Evolutionary conservation across 2,329 filamentous ascomycete genomes (phyloP), one percentile per base, ranked within the genome.

Genomic region (Alternaria infectoria): DNA sequence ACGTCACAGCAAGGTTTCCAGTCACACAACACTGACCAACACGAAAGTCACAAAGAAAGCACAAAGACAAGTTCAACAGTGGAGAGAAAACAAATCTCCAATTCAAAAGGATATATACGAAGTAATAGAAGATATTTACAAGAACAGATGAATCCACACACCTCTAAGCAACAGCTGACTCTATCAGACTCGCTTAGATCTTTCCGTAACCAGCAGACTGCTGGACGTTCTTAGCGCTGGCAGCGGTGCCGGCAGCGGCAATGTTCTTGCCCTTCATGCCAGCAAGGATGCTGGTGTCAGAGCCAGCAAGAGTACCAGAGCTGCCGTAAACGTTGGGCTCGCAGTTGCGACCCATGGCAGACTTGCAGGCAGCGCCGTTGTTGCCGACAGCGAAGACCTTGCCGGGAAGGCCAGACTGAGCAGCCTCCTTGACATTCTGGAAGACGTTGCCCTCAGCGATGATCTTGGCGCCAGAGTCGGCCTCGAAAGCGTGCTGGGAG

Each of bases 381-480:
- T 62, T 67, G 7, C 79, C 77, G 1, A 75, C 66, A 15, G 79
- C 78, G 66, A 83, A 84, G 51, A 83, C 68, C 65, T 79, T 61
- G 8, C 82, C 83, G n/a, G 70, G 67, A 57, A 80, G 76, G 62
- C 84, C 80, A 50, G 84, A 75, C 56, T 78, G 71, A 19, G 81
- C 75, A 19, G 79, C 78, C 13, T 77, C 73, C 57, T 59, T 59
- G 57, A 89, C 82, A 69, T 86, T 85, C 76, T 87, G 83, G 81
- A 88, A 89, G 51, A 86, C 78, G 69, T 87, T 88, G 40, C 87
- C 87, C 78, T 89, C 87, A 3, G 84, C 84, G 21, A 89, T 79
- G 46, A 87, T 82, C 64, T 69, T 71, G 55, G 73, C 70, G 44
- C 78, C 80, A 51, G 72, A 64, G 64, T 74, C 78, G 57, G 74